Evolutionary conservation across 2,329 filamentous ascomycete genomes (phyloP).

Genomic region (Bisporella sp.): DNA sequence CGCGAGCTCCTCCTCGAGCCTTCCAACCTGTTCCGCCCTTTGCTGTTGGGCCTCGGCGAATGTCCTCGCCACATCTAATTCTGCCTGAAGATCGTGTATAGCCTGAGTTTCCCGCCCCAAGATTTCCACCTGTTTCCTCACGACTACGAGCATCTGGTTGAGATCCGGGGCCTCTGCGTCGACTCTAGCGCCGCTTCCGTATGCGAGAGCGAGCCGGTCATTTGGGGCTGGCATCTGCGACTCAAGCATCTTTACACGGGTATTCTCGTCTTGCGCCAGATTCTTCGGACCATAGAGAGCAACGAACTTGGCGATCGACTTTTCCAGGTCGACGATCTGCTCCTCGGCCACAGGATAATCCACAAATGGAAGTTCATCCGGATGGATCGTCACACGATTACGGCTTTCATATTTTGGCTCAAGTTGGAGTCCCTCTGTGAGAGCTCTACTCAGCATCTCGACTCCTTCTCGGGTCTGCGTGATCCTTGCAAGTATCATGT

Average conservation of each 20-base stretch:
- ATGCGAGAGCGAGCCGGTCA: conserved; percentile 7
- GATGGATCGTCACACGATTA: conserved; percentile 14
- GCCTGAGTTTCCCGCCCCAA: conserved; percentile 12
- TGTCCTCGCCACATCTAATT: conserved; percentile 11
- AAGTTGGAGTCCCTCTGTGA: conserved; percentile 13
- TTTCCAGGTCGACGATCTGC: conserved; percentile 13
- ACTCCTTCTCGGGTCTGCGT: conserved; percentile 15
- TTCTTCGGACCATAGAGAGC: conserved; percentile 13
- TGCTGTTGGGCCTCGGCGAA: conserved; percentile 6
- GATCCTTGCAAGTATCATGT: conserved; percentile 14
- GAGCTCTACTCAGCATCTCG: conserved; percentile 13
- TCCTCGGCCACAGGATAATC: conserved; percentile 9
- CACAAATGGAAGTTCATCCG: conserved; percentile 16
- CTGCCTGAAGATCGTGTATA: conserved; percentile 11
- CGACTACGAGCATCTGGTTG: conserved; percentile 11
- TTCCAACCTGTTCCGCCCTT: conserved; percentile 3
- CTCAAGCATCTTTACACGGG: conserved; percentile 14
- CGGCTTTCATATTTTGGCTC: conserved; percentile 13
- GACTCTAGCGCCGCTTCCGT: conserved; percentile 7
- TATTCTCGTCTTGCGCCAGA: conserved; percentile 12
- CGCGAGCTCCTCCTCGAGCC: conserved; percentile 7
- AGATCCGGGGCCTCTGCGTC: conserved; percentile 11
- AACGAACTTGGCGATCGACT: conserved; percentile 15
- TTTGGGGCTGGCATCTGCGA: conserved; percentile 9
- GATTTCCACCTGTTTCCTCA: conserved; percentile 11